These are phyloP conservation scores for Pyrenophora tritici-repentis DNA, from an alignment of 2,329 filamentous ascomycete genomes.

Conservation along the genomic window DNA sequence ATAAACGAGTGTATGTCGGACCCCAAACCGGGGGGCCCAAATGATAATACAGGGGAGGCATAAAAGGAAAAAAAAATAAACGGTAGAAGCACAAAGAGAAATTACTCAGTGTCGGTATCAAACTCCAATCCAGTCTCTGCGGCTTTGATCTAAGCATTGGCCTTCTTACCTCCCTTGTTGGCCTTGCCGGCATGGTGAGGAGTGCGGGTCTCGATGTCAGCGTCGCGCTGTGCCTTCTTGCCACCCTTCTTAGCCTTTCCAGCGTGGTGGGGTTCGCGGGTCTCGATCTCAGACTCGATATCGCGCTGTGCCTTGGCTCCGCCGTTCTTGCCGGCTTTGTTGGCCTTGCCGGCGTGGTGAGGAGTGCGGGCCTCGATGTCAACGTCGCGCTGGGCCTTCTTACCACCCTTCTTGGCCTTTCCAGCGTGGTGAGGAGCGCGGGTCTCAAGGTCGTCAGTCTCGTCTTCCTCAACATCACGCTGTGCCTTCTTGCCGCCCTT, in stretches of 20 bases:
- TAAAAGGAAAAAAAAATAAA: too few relatives aligned
- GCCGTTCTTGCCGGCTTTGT: background rate
- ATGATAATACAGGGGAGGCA: too few relatives aligned
- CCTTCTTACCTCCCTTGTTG: conserved; percentile 4
- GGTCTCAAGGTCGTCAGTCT: background rate
- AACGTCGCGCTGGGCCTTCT: background rate
- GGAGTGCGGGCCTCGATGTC: background rate
- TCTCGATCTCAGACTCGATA: background rate
- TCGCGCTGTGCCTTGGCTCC: background rate
- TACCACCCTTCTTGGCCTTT: conserved; percentile 8
- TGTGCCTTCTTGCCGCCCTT: background rate
- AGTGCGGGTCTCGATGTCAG: background rate
- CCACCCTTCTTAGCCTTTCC: conserved; percentile 6
- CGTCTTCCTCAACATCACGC: background rate
- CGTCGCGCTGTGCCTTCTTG: background rate
- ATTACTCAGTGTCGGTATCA: too few relatives aligned
- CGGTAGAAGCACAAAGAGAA: too few relatives aligned
- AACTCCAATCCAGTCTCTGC: too few relatives aligned
- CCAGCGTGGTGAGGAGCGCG: conserved; percentile 8
- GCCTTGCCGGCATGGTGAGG: conserved; percentile 14
- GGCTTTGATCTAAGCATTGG: background rate
- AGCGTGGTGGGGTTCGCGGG: background rate
- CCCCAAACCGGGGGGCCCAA: too few relatives aligned
- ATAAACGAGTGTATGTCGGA: too few relatives aligned
- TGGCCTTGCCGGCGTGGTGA: conserved; percentile 11